A percentile compares a stretch with the other conserved stretches of the same genome.
These are phyloP conservation scores for Neurospora sp. DNA, from an alignment of 2,329 filamentous ascomycete species.

Conservation along the genomic window DNA sequence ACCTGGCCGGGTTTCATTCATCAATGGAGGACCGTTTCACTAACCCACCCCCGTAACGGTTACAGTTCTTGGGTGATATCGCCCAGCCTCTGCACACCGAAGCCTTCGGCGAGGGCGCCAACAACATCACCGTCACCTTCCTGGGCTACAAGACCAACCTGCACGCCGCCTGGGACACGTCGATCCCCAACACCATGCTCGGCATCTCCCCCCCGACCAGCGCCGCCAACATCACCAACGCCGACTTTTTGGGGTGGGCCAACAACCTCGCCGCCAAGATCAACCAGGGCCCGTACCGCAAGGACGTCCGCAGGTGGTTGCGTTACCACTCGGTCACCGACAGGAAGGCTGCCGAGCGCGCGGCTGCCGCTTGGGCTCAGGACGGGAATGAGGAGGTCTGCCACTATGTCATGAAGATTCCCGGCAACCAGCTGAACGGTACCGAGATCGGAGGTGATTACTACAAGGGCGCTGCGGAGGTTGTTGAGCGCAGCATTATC, in stretches of 20 bases:
- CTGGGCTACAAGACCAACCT: slow-evolving; percentile 43
- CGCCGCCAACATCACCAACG: not conserved
- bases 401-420: slow-evolving; percentile 30
- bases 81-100: slow-evolving; percentile 46
- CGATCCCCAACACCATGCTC: slow-evolving; percentile 39
- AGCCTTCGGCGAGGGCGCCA: slow-evolving; percentile 42
- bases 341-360: slow-evolving; percentile 18
- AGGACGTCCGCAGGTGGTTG: slow-evolving; percentile 15
- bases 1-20: too few species aligned
- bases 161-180: slow-evolving; percentile 51
- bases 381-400: slow-evolving; percentile 34
- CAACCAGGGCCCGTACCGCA: slow-evolving; percentile 27
- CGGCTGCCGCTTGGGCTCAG: slow-evolving; percentile 29
- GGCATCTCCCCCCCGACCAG: slow-evolving; percentile 20
- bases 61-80: slow-evolving; percentile 41
- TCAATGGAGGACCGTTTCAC: too few species aligned
- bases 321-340: not conserved
- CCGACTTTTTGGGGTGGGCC: slow-evolving; percentile 30
- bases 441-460: slow-evolving; percentile 30
- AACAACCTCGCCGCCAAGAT: slow-evolving; percentile 26
- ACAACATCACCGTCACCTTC: slow-evolving; percentile 45
- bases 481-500: slow-evolving; percentile 33
- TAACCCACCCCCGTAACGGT: not conserved
- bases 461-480: slow-evolving; percentile 27
- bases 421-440: slow-evolving; percentile 26